A percentile compares a stretch with the other conserved stretches of the same genome.
phyloP scores from a whole-genome alignment of 2,329 filamentous ascomycete species.

The Neofusicoccum cordaticola region DNA sequence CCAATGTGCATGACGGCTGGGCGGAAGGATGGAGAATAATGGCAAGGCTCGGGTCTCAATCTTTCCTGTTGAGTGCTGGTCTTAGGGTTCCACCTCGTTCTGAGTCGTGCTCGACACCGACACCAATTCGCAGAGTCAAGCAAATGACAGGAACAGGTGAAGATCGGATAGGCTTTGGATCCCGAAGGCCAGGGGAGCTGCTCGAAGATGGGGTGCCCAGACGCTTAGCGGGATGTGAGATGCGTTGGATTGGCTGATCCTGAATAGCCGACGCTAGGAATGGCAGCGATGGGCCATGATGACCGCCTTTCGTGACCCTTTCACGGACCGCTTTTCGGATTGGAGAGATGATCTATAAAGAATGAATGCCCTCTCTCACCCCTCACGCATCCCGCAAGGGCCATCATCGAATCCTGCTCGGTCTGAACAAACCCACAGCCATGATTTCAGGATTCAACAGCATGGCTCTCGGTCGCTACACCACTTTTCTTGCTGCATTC shows the following conservation, averaged over 20 bases:
- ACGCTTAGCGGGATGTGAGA: not conserved
- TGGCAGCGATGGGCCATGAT: not conserved
- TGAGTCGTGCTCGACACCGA: not conserved
- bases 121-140: not conserved
- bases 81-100: not conserved
- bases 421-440: too few relatives aligned
- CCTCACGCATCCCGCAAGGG: not conserved
- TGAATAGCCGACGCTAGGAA: not conserved
- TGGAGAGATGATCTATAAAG: not conserved
- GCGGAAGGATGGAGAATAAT: not conserved
- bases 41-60: not conserved
- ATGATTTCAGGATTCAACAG: not conserved
- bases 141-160: slow-evolving; percentile 7
- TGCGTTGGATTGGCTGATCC: not conserved
- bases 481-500: not conserved
- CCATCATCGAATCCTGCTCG: not conserved
- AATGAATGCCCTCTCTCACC: not conserved
- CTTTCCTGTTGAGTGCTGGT: not conserved
- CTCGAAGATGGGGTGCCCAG: not conserved
- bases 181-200: not conserved
- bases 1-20: not conserved
- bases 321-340: not conserved
- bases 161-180: slow-evolving; percentile 4
- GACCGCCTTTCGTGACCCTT: not conserved
- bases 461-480: not conserved